Conservation (phyloP, 2,329 filamentous ascomycete genomes). For the Cladosporium austrohemisphaericum region DNA sequence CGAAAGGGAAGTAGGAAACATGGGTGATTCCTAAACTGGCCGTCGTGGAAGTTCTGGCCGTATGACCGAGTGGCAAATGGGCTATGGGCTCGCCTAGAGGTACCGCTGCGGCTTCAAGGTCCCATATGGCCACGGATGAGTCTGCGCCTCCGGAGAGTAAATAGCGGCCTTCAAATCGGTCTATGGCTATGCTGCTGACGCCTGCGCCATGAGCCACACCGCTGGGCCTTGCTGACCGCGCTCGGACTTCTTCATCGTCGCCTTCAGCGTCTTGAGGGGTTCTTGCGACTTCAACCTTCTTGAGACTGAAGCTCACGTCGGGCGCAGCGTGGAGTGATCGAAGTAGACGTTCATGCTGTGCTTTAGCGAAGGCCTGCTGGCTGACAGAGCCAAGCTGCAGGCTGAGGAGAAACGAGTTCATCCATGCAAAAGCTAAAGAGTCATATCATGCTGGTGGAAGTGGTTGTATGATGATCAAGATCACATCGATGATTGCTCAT, state of each 20-base stretch:
- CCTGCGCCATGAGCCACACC: constrained; percentile 66
- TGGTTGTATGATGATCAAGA: too few species aligned
- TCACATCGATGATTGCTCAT: too few species aligned
- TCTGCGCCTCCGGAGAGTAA: constrained; percentile 83
- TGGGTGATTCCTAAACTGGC: constrained; percentile 73
- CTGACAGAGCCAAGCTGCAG: constrained; percentile 67
- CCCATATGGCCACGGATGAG: constrained; percentile 80
- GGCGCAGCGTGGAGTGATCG: constrained; percentile 65
- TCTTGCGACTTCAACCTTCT: not conserved
- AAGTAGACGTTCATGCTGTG: constrained; percentile 63
- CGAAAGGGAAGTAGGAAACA: constrained; percentile 74
- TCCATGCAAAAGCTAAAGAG: constrained; percentile 38
- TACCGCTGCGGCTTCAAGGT: constrained; percentile 61
- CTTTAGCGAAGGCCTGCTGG: constrained; percentile 61
- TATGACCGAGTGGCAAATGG: constrained; percentile 48
- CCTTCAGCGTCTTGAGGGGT: not conserved
- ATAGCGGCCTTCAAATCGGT: constrained; percentile 74
- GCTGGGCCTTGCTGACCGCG: constrained; percentile 22
- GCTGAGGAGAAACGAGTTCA: constrained; percentile 73
- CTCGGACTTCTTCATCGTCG: constrained; percentile 12
- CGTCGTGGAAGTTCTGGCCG: constrained; percentile 34
- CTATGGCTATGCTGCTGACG: constrained; percentile 73
- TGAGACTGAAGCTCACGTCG: constrained; percentile 21
- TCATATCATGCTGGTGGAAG: not conserved
- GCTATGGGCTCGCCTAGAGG: constrained; percentile 4